phyloP scores from a whole-genome alignment of 495 filamentous ascomycete genomes.

The Podospora bellae-mahoneyi region DNA sequence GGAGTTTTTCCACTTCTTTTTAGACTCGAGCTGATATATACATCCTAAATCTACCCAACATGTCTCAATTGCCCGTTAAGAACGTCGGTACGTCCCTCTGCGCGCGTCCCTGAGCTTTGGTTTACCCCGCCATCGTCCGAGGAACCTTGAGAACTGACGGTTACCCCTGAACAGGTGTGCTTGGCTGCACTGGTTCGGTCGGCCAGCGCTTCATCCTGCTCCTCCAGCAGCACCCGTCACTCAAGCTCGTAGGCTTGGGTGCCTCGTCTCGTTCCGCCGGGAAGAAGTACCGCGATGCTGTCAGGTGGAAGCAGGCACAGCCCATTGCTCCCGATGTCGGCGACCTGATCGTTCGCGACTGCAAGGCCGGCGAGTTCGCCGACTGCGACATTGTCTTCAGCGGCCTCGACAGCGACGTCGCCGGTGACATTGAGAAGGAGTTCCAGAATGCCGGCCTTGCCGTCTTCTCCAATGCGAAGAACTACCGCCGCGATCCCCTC shows the following conservation, averaged over 20 bases:
- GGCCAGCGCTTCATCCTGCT: constrained; percentile 84
- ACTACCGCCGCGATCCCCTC: constrained; percentile 76
- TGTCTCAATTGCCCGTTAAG: constrained; percentile 49
- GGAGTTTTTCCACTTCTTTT: background rate
- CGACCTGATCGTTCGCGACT: constrained; percentile 69
- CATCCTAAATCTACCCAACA: constrained; percentile 16
- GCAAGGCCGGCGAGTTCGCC: constrained; percentile 67
- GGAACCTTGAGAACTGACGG: constrained; percentile 10
- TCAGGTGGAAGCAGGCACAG: constrained; percentile 76
- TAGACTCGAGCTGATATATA: background rate
- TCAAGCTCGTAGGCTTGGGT: constrained; percentile 72
- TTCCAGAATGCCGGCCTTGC: constrained; percentile 74
- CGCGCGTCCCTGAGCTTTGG: background rate
- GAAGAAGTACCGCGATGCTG: constrained; percentile 80
- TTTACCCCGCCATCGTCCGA: background rate
- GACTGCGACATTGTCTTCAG: constrained; percentile 90
- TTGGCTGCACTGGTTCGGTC: constrained; percentile 75
- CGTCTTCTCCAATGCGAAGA: constrained; percentile 88
- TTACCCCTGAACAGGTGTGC: constrained; percentile 50
- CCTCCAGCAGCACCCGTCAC: constrained; percentile 72
- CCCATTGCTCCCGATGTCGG: constrained; percentile 63
- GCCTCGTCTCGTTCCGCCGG: constrained; percentile 75
- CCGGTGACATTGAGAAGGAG: constrained; percentile 76
- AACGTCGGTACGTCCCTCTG: constrained; percentile 46
- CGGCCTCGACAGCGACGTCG: constrained; percentile 79